Evolutionary conservation across 129 eudicot genomes (phyloP).

Genomic region (Dittrichia graveolens): DNA sequence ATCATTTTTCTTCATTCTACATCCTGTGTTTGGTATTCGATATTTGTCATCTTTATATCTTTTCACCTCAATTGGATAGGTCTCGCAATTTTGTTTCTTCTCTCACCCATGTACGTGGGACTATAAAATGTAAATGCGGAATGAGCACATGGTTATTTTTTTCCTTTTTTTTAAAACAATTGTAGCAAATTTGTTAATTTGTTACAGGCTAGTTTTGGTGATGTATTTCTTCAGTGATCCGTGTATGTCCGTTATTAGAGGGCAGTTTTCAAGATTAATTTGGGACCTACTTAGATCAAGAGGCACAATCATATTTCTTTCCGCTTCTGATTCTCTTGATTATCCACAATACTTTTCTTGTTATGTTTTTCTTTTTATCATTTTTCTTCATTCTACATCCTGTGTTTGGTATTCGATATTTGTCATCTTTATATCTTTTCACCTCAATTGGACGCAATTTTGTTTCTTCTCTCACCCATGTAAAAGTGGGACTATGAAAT

Average conservation of each 20-base stretch:
- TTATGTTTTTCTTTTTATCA: too few relatives aligned
- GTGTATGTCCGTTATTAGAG: too few relatives aligned
- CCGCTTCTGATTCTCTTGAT: too few relatives aligned
- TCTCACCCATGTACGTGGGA: not conserved
- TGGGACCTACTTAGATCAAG: too few relatives aligned
- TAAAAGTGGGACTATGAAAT: not conserved
- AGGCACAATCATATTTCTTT: too few relatives aligned
- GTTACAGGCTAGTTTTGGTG: too few relatives aligned
- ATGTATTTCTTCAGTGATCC: too few relatives aligned
- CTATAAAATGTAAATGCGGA: conserved; percentile 2
- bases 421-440: not conserved
- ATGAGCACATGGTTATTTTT: conserved; percentile 1
- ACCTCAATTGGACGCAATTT: not conserved
- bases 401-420: conserved; percentile 7
- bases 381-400: not conserved
- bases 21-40: conserved; percentile 1
- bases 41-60: conserved; percentile 1
- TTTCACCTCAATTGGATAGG: not conserved
- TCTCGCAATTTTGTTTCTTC: not conserved
- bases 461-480: not conserved
- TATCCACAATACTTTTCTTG: too few relatives aligned
- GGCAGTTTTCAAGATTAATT: too few relatives aligned
- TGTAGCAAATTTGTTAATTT: not conserved
- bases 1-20: not conserved
- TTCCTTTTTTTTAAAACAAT: conserved; percentile 3